A percentile compares a stretch with the other conserved stretches of the same genome.
phyloP scores from a whole-genome alignment of 2,329 filamentous ascomycete species.

The Pyricularia sp. region DNA sequence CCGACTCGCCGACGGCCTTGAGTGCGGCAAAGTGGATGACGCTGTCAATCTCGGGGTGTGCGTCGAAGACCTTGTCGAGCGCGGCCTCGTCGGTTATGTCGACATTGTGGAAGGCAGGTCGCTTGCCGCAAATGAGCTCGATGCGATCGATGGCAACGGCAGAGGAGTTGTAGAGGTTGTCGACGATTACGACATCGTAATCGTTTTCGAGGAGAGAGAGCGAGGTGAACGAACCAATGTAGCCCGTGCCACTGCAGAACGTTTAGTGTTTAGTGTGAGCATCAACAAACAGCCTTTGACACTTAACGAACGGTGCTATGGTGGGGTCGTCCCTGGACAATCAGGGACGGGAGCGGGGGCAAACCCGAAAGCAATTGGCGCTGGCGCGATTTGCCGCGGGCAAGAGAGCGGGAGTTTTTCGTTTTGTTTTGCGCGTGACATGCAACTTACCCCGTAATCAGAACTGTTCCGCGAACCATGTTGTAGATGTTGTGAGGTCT shows the following conservation, averaged over 20 bases:
- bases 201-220: constrained; percentile 86
- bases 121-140: constrained; percentile 84
- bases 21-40: constrained; percentile 98
- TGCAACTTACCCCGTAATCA: constrained; percentile 74
- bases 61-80: constrained; percentile 78
- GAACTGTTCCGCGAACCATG: constrained; percentile 80
- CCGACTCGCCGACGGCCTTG: constrained; percentile 91
- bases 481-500: constrained; percentile 14
- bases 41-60: constrained; percentile 89
- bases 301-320: background rate
- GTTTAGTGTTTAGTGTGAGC: constrained; percentile 17
- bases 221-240: constrained; percentile 96
- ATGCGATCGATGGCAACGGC: constrained; percentile 88
- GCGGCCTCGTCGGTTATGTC: constrained; percentile 82
- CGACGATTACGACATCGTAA: constrained; percentile 94
- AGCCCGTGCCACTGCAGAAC: constrained; percentile 76
- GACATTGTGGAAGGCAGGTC: constrained; percentile 72
- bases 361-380: background rate
- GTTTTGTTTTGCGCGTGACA: constrained; percentile 5
- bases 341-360: background rate
- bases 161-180: constrained; percentile 96
- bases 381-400: background rate
- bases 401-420: background rate
- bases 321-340: constrained; percentile 1
- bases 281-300: background rate